These are phyloP conservation scores for Penicillium hordei DNA, from an alignment of 2,329 filamentous ascomycete species.

Conservation along the genomic window DNA sequence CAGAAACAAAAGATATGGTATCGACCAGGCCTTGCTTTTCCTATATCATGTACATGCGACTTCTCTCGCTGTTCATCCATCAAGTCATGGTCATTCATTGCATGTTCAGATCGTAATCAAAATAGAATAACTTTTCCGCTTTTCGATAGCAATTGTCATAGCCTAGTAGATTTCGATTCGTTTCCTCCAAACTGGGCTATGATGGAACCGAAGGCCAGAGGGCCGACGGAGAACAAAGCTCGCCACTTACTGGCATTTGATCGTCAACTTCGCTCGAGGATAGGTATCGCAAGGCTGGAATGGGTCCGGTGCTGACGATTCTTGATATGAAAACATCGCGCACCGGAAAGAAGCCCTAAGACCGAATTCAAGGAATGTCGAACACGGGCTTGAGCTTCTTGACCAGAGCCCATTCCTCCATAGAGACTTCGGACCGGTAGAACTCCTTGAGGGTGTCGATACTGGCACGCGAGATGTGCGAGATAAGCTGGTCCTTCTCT, in stretches of 20 bases:
- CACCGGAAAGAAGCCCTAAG: constrained; percentile 1
- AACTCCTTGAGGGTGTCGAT: constrained; percentile 97
- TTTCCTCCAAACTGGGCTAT: constrained; percentile 10
- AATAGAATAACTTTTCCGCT: constrained; percentile 22
- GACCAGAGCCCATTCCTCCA: constrained; percentile 92
- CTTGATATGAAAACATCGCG: not conserved
- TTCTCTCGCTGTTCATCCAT: constrained; percentile 23
- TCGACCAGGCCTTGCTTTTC: constrained; percentile 24
- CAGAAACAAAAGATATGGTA: constrained; percentile 23
- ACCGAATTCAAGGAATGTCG: constrained; percentile 66
- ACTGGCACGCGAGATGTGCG: constrained; percentile 77
- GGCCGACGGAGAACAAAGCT: constrained; percentile 13
- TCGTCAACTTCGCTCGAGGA: constrained; percentile 7
- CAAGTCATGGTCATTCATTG: constrained; percentile 29
- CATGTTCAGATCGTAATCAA: constrained; percentile 28
- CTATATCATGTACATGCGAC: constrained; percentile 33
- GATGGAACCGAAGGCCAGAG: constrained; percentile 3
- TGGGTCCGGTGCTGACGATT: not conserved
- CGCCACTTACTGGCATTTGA: constrained; percentile 4
- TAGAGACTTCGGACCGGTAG: constrained; percentile 81
- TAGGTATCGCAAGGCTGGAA: constrained; percentile 7
- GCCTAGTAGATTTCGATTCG: constrained; percentile 11
- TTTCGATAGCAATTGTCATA: constrained; percentile 21
- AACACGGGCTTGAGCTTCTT: constrained; percentile 94
- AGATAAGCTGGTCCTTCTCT: constrained; percentile 85